phyloP scores from a whole-genome alignment of 2,329 filamentous ascomycete genomes.

The Trichoderma koningiopsis region DNA sequence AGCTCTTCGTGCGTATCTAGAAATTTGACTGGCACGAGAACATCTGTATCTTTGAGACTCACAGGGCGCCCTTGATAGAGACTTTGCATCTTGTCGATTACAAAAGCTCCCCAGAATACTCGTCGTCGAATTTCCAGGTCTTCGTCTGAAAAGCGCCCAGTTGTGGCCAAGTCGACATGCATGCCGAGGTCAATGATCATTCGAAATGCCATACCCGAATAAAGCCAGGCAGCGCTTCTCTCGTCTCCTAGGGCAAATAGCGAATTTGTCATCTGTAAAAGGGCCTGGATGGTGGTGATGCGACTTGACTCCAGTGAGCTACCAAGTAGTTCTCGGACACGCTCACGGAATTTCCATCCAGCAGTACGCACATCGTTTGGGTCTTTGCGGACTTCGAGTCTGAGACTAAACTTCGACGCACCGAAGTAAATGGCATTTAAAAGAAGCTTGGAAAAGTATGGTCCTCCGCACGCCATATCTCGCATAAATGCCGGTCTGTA shows the following conservation, averaged over 20 bases:
- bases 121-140: conserved; percentile 36
- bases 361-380: conserved; percentile 29
- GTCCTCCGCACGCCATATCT: conserved; percentile 39
- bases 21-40: conserved; percentile 30
- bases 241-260: neutral
- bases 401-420: conserved; percentile 34
- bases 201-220: conserved; percentile 43
- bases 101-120: conserved; percentile 40
- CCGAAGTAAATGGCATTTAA: conserved; percentile 42
- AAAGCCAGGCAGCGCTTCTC: conserved; percentile 41
- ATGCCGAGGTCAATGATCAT: conserved; percentile 46
- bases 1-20: conserved; percentile 34
- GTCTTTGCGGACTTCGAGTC: conserved; percentile 30
- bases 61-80: conserved; percentile 37
- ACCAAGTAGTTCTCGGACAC: conserved; percentile 32
- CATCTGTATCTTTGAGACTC: conserved; percentile 30
- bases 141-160: conserved; percentile 30
- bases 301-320: conserved; percentile 21
- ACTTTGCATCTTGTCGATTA: conserved; percentile 37
- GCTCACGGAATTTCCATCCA: conserved; percentile 32
- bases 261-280: neutral
- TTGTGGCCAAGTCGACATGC: conserved; percentile 39
- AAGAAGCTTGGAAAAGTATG: conserved; percentile 42
- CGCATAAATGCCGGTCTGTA: conserved; percentile 44
- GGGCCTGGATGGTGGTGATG: no score